Base-by-base conservation (phyloP, 1,284 basidiomycete genomes). In the Naganishia cerealis region DNA sequence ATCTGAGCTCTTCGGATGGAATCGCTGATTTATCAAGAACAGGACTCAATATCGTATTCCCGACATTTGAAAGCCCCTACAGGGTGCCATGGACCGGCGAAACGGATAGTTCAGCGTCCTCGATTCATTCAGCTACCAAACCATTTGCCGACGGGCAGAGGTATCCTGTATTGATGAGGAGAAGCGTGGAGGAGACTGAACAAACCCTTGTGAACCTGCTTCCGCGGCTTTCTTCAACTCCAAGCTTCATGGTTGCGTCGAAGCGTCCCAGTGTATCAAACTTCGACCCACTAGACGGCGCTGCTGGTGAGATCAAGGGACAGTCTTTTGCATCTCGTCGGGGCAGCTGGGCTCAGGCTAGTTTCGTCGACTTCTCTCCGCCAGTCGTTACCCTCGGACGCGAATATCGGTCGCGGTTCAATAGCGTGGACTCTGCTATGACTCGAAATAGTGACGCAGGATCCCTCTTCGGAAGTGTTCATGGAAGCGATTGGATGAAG, bases 301-400 rank as follows among this genome's bases (percentile, higher is more conserved):
- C 21, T 50, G 46, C 46, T n/a, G 54, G 18, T 40, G 39, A 52
- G 24, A 50, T 21, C 1, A 53, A 40, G 18, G 36, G 50, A n/a
- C 50, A 40, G 26, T 54, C 61, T 0, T 26, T 26, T 10, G n/a
- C 21, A 8, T 54, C 61, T 13, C 50, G 52, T n/a, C 61, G 61
- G n/a, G 61, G 61, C 24, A 63, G 61, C 26, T 63, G 61, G 61
- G 61, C 61, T 5, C 61, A 63, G 38, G 39, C 53, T 18, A 54
- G 38, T 18, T 38, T 53, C 7, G 43, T 63, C 18, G 50, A 63
- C 29, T 63, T 54, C 29, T 53, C 61, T 2, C 61, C 61, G 5
- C 61, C 61, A 9, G 39, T 24, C 2, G 39, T 53, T 10, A 54
- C 50, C 0, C 61, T 63, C 8, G 61, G 61, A 10, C 50, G 61